These are phyloP conservation scores for Saraca asoca DNA, from an alignment of 331 rosid genomes.

Conservation along the genomic window DNA sequence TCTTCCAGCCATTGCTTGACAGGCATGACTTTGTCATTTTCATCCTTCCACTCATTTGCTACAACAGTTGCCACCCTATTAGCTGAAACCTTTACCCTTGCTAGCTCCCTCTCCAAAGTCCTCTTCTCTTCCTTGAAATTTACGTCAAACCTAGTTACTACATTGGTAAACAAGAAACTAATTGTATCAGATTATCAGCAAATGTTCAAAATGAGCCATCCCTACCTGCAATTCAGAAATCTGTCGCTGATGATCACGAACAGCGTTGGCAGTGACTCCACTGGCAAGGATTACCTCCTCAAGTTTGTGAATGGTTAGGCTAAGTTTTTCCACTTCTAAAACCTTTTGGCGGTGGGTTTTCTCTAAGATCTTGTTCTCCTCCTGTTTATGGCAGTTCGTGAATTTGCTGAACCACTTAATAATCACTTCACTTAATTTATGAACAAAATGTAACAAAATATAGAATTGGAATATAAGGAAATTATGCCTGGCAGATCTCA, in stretches of 20 bases:
- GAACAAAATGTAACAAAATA: slow-evolving; percentile 19
- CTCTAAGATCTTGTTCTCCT: slow-evolving; percentile 87
- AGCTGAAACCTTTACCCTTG: slow-evolving; percentile 82
- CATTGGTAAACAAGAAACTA: slow-evolving; percentile 17
- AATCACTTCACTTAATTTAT: background rate
- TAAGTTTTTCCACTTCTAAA: slow-evolving; percentile 84
- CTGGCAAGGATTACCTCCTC: slow-evolving; percentile 84
- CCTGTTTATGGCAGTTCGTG: slow-evolving; percentile 54
- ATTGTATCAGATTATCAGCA: slow-evolving; percentile 6
- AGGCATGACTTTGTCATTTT: slow-evolving; percentile 86
- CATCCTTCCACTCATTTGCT: slow-evolving; percentile 99
- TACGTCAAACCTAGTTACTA: slow-evolving; percentile 26
- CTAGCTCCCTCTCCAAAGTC: slow-evolving; percentile 88
- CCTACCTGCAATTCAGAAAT: slow-evolving; percentile 67
- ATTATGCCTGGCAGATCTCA: slow-evolving; percentile 85
- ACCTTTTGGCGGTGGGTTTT: slow-evolving; percentile 89
- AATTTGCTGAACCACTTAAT: slow-evolving; percentile 25
- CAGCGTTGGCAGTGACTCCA: slow-evolving; percentile 69
- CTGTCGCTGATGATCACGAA: slow-evolving; percentile 77
- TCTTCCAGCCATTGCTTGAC: slow-evolving; percentile 94
- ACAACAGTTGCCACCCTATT: slow-evolving; percentile 76
- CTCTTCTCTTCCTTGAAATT: slow-evolving; percentile 82
- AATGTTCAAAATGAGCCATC: slow-evolving; percentile 18
- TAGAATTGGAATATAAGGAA: slow-evolving; percentile 28
- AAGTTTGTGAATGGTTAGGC: slow-evolving; percentile 82